A percentile compares a stretch with the other conserved stretches of the same genome.
Evolutionary conservation across 2,329 filamentous ascomycete species (phyloP).

Genomic region (Xylaria sp.): DNA sequence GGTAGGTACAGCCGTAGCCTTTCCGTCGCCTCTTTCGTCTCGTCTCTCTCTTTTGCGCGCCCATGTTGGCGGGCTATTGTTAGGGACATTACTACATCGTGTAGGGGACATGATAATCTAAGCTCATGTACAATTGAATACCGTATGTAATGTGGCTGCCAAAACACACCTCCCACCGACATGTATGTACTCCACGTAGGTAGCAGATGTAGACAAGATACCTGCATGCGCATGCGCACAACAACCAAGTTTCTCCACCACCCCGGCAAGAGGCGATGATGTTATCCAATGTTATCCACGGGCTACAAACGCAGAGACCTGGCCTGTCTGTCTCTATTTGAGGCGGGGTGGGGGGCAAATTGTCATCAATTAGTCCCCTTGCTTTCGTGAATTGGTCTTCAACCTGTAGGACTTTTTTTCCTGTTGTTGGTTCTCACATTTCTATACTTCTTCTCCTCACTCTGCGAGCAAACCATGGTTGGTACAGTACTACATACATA

Average conservation of each 20-base stretch:
- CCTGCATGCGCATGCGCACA: conserved; percentile 30
- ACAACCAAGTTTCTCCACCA: conserved; percentile 33
- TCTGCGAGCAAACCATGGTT: background rate
- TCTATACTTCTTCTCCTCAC: conserved; percentile 4
- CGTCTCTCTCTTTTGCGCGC: background rate
- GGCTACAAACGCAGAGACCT: conserved; percentile 15
- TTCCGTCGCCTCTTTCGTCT: background rate
- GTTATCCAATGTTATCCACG: conserved; percentile 26
- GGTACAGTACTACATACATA: background rate
- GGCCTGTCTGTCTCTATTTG: background rate
- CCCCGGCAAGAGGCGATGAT: conserved; percentile 25
- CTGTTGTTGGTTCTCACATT: conserved; percentile 15
- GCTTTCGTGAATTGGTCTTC: background rate
- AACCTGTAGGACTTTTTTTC: conserved; percentile 7
- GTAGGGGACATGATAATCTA: conserved; percentile 25
- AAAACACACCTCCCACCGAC: conserved; percentile 28
- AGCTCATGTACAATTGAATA: conserved; percentile 8
- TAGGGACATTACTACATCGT: background rate
- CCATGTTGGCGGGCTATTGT: background rate
- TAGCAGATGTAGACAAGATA: conserved; percentile 23
- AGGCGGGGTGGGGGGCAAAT: background rate
- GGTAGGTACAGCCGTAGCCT: conserved; percentile 17
- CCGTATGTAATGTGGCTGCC: conserved; percentile 28
- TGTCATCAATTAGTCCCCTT: background rate
- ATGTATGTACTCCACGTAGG: conserved; percentile 1